phyloP scores from a whole-genome alignment of 805 yeast genomes.

The Lipomyces starkeyi region DNA sequence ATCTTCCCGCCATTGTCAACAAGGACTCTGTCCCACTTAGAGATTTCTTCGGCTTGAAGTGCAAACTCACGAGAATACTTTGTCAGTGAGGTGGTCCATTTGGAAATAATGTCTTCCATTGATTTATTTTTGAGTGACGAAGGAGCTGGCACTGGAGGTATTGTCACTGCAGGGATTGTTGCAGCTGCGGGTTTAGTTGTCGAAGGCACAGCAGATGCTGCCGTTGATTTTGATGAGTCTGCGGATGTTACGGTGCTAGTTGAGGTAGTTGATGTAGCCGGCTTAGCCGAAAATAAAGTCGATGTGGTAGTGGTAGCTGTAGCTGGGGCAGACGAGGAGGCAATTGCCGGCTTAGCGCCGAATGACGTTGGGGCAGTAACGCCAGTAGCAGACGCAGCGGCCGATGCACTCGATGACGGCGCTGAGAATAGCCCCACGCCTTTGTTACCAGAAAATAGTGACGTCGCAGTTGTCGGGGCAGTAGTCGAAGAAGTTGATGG shows the following conservation, averaged over 20 bases:
- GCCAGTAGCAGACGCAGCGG: slow-evolving; percentile 3
- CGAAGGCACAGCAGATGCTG: slow-evolving; percentile 42
- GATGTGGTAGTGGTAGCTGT: slow-evolving; percentile 7
- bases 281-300: neutral
- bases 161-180: slow-evolving; percentile 9
- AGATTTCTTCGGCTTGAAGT: slow-evolving; percentile 72
- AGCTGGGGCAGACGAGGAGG: slow-evolving; percentile 14
- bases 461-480: slow-evolving; percentile 24
- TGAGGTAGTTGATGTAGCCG: slow-evolving; percentile 14
- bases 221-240: slow-evolving; percentile 30
- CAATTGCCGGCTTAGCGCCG: slow-evolving; percentile 6
- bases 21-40: slow-evolving; percentile 83
- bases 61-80: slow-evolving; percentile 76
- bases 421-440: neutral
- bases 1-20: slow-evolving; percentile 88
- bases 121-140: slow-evolving; percentile 82
- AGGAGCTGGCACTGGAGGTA: slow-evolving; percentile 39
- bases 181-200: slow-evolving; percentile 22
- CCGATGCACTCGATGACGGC: neutral
- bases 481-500: slow-evolving; percentile 2
- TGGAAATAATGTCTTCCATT: slow-evolving; percentile 86
- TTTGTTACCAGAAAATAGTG: slow-evolving; percentile 13
- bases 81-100: slow-evolving; percentile 89
- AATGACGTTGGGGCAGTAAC: slow-evolving; percentile 2
- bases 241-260: slow-evolving; percentile 14